Base-by-base conservation (phyloP, 2,329 filamentous ascomycete species). In the Esteya vermicola region DNA sequence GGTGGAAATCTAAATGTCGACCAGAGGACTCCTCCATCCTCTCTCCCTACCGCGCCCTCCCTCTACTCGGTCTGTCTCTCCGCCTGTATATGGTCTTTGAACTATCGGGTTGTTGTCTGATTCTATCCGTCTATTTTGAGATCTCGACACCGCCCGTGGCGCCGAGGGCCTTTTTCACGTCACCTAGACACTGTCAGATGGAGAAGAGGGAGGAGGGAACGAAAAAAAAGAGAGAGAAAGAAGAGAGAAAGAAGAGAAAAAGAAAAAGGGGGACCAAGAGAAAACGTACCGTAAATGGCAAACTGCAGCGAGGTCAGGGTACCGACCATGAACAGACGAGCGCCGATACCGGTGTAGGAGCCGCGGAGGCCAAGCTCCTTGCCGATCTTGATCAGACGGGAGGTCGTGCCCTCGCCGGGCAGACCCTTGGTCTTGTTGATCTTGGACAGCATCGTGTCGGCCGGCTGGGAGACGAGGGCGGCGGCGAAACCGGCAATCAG, bases 341-440 rank as follows among this genome's bases (percentile, higher is more conserved):
- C 78, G 60, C 79, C 78, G 54, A 88, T 78, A 72, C 82, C 82
- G 54, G 70, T 65, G 67, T 76, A 88, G 36, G 70, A 77, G 54
- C 82, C 82, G 53, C 66, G 68, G 56, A 86, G 49, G 60, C 82
- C 82, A 51, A 88, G 78, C 65, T 86, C 81, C 61, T 75, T 78
- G 52, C 64, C 81, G 56, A 88, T 86, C 76, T 86, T 85, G 67
- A 85, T 70, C 53, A 88, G 63, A 61, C 82, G 78, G 61, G 64
- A 68, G 56, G 72, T 74, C 54, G 80, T 86, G 56, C 82, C 73
- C 69, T 88, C 81, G 64, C 82, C 82, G 50, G 82, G 81, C 47
- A 72, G 65, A 63, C 81, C 82, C 66, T 80, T 78, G 62, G 79
- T 82, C 78, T 86, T 88, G 78, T 88, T 88, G 71, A 88, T 86